A percentile compares a stretch with the other conserved stretches of the same genome.
Evolutionary conservation across 148 eudicot species (phyloP).

Genomic region (Mesembryanthemum crystallinum): DNA sequence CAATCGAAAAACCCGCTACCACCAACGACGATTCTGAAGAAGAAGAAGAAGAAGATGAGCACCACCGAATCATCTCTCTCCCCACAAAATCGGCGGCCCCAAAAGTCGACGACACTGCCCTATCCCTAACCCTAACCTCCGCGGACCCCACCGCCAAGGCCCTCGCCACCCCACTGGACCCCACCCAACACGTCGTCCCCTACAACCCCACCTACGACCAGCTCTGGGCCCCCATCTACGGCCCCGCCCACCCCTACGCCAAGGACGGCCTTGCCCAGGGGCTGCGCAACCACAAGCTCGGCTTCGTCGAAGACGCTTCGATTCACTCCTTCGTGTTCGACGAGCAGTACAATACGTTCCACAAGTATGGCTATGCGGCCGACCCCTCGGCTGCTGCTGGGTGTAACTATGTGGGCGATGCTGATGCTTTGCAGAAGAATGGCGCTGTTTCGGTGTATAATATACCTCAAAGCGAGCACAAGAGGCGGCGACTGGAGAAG

Average conservation of each 20-base stretch:
- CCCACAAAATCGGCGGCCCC: constrained; percentile 79
- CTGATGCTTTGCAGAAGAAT: constrained; percentile 38
- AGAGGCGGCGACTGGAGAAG: constrained; percentile 57
- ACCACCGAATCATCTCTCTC: constrained; percentile 33
- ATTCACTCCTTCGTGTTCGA: constrained; percentile 70
- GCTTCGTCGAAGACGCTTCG: constrained; percentile 81
- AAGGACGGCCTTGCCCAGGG: constrained; percentile 93
- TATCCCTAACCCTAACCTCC: constrained; percentile 63
- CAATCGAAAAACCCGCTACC: background rate
- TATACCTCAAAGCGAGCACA: constrained; percentile 74
- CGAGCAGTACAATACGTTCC: constrained; percentile 86
- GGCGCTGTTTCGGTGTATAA: constrained; percentile 67
- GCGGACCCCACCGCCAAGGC: constrained; percentile 26
- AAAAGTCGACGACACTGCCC: constrained; percentile 74
- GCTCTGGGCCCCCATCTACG: constrained; percentile 90
- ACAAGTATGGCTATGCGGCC: constrained; percentile 78
- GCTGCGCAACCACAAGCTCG: constrained; percentile 83
- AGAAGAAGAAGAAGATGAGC: background rate
- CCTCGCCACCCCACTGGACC: constrained; percentile 64
- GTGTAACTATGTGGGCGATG: constrained; percentile 53
- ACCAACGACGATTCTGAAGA: background rate
- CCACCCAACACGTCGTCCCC: constrained; percentile 62
- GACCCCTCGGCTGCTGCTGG: constrained; percentile 61
- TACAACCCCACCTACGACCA: constrained; percentile 91
- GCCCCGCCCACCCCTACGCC: constrained; percentile 90